Percentiles rank a stretch among this genome's conserved stretches.
phyloP scores from a whole-genome alignment of 306 rosid species.

The Oemleria cerasiformis region DNA sequence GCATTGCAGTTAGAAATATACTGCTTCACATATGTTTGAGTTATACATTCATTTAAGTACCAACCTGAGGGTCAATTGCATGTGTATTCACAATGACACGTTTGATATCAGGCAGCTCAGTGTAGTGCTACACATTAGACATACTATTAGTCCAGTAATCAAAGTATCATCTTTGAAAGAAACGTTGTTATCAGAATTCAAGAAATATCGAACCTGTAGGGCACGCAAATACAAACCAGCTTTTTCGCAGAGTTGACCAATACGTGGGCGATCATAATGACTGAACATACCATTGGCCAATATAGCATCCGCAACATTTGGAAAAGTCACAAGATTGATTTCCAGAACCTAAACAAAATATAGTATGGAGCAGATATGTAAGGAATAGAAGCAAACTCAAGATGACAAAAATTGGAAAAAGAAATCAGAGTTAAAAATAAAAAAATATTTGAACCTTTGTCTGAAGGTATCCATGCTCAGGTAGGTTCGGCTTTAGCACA shows the following conservation, averaged over 20 bases:
- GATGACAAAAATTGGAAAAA: neutral
- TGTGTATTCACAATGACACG: slow-evolving; percentile 97
- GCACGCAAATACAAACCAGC: slow-evolving; percentile 94
- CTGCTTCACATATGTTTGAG: slow-evolving; percentile 6
- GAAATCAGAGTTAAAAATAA: neutral
- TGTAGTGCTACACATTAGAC: slow-evolving; percentile 72
- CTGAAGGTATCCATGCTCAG: slow-evolving; percentile 90
- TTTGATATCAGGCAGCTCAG: slow-evolving; percentile 94
- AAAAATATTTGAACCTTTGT: slow-evolving; percentile 54
- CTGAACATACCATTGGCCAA: slow-evolving; percentile 99
- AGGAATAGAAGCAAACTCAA: slow-evolving; percentile 20
- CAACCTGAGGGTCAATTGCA: slow-evolving; percentile 97
- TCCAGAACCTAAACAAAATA: slow-evolving; percentile 66
- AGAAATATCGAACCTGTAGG: slow-evolving; percentile 60
- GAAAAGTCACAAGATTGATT: slow-evolving; percentile 92
- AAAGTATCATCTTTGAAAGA: slow-evolving; percentile 7
- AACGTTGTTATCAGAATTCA: slow-evolving; percentile 10
- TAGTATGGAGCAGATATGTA: slow-evolving; percentile 19
- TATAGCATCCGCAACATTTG: slow-evolving; percentile 98
- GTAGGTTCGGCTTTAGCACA: slow-evolving; percentile 92
- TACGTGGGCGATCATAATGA: slow-evolving; percentile 94
- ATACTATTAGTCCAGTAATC: slow-evolving; percentile 17
- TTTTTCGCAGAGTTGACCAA: slow-evolving; percentile 96
- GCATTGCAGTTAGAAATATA: slow-evolving; percentile 26
- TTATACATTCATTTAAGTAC: slow-evolving; percentile 24